Evolutionary conservation across 177 flowering plant genomes (phyloP).

Genomic region (Vitis hybrid): DNA sequence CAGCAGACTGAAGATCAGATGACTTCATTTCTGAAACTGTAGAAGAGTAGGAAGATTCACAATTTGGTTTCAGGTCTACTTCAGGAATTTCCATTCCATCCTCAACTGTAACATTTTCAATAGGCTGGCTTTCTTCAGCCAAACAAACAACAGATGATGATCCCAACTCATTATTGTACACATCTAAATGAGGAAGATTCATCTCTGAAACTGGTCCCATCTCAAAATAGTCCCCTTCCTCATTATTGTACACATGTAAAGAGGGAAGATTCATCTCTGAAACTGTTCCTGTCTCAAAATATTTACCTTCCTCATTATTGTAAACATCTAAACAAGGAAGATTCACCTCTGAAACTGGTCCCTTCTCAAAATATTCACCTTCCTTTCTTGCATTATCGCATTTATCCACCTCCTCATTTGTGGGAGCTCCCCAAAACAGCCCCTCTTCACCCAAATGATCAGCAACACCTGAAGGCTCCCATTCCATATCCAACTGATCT

Average conservation of each 20-base stretch:
- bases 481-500: slow-evolving; percentile 1
- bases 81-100: background rate
- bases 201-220: background rate
- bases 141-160: slow-evolving; percentile 1
- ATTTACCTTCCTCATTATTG: slow-evolving; percentile 1
- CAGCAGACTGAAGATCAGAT: slow-evolving; percentile 6
- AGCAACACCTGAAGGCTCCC: background rate
- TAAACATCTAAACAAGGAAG: background rate
- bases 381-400: background rate
- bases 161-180: background rate
- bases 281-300: background rate
- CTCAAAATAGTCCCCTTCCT: slow-evolving; percentile 1
- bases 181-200: slow-evolving; percentile 5
- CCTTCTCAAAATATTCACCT: background rate
- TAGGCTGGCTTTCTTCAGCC: slow-evolving; percentile 6
- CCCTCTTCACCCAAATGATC: slow-evolving; percentile 2
- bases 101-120: slow-evolving; percentile 2
- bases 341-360: background rate
- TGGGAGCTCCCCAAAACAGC: background rate
- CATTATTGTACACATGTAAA: background rate
- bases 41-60: slow-evolving; percentile 3
- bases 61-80: background rate
- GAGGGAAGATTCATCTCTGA: slow-evolving; percentile 2
- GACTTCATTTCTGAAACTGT: slow-evolving; percentile 11
- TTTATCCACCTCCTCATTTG: slow-evolving; percentile 1